A percentile compares a stretch with the other conserved stretches of the same genome.
Evolutionary conservation across 2,329 filamentous ascomycete species (phyloP).

Genomic region (Beauveria australis): DNA sequence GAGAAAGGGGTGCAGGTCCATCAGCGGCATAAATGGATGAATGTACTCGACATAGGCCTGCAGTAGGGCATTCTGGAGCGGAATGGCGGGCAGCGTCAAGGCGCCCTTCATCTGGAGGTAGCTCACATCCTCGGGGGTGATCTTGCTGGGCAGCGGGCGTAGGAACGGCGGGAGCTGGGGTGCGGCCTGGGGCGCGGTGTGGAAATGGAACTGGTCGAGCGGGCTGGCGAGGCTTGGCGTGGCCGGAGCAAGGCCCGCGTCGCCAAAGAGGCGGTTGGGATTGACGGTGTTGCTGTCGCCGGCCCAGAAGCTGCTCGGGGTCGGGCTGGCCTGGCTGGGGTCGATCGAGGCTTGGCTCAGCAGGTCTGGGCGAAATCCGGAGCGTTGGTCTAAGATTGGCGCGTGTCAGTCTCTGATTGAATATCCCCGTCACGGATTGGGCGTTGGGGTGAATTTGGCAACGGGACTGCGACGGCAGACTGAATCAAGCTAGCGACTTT

Average conservation of each 20-base stretch:
- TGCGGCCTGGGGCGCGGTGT: slow-evolving; percentile 15
- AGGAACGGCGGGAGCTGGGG: slow-evolving; percentile 59
- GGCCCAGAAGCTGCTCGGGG: slow-evolving; percentile 17
- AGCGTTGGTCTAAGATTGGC: slow-evolving; percentile 9
- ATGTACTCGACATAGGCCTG: slow-evolving; percentile 82
- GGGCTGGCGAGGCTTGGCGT: slow-evolving; percentile 40
- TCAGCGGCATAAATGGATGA: slow-evolving; percentile 85
- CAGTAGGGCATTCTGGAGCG: slow-evolving; percentile 72
- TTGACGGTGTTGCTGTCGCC: slow-evolving; percentile 20
- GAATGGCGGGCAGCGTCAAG: slow-evolving; percentile 61
- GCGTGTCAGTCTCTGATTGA: slow-evolving; percentile 4
- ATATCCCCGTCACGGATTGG: not conserved
- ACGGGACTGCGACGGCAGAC: not conserved
- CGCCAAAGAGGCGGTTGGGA: slow-evolving; percentile 28
- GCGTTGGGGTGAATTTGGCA: not conserved
- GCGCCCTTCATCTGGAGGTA: slow-evolving; percentile 82
- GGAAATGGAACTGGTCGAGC: slow-evolving; percentile 19
- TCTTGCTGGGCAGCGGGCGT: slow-evolving; percentile 67
- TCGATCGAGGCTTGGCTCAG: slow-evolving; percentile 6
- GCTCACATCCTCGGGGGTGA: slow-evolving; percentile 72
- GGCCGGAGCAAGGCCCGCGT: slow-evolving; percentile 30
- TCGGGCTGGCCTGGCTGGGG: slow-evolving; percentile 8
- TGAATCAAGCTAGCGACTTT: slow-evolving; percentile 10
- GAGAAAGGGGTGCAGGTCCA: slow-evolving; percentile 59
- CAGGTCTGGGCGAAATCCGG: slow-evolving; percentile 10